Conservation (phyloP, 352 stramenopile species). For the Phytopythium kandeliae region DNA sequence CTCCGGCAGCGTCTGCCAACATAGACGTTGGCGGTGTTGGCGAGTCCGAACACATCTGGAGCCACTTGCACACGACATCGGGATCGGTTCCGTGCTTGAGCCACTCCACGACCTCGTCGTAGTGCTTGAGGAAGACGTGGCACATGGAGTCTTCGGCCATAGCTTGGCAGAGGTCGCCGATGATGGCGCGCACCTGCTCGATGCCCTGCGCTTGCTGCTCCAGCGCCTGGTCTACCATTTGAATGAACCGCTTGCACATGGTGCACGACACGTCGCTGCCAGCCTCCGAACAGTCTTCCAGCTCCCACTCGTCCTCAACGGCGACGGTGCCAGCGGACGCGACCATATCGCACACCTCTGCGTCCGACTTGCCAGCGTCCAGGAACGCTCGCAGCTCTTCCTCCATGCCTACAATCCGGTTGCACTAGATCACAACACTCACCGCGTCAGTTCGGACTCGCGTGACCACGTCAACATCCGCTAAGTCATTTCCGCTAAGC, state of each 20-base stretch:
- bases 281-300: slow-evolving; percentile 12
- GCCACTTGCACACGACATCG: slow-evolving; percentile 42
- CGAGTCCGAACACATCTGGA: slow-evolving; percentile 51
- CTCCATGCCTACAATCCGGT: slow-evolving; percentile 32
- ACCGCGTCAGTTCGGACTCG: no score
- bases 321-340: neutral
- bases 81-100: slow-evolving; percentile 65
- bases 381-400: slow-evolving; percentile 39
- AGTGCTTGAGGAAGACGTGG: slow-evolving; percentile 71
- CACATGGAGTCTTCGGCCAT: slow-evolving; percentile 72
- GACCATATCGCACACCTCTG: slow-evolving; percentile 48
- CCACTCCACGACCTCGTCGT: slow-evolving; percentile 74
- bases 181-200: slow-evolving; percentile 61
- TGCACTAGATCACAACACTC: no score
- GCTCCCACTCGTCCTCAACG: slow-evolving; percentile 8
- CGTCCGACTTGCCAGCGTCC: slow-evolving; percentile 26
- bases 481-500: no score
- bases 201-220: slow-evolving; percentile 52
- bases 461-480: no score
- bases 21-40: slow-evolving; percentile 1
- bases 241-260: slow-evolving; percentile 70
- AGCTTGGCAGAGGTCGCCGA: slow-evolving; percentile 68
- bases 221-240: slow-evolving; percentile 64
- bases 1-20: slow-evolving; percentile 7
- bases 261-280: slow-evolving; percentile 50